A percentile compares a stretch with the other conserved stretches of the same genome.
Conservation (phyloP, 345 rosid genomes). For the Eucalyptus sp. region DNA sequence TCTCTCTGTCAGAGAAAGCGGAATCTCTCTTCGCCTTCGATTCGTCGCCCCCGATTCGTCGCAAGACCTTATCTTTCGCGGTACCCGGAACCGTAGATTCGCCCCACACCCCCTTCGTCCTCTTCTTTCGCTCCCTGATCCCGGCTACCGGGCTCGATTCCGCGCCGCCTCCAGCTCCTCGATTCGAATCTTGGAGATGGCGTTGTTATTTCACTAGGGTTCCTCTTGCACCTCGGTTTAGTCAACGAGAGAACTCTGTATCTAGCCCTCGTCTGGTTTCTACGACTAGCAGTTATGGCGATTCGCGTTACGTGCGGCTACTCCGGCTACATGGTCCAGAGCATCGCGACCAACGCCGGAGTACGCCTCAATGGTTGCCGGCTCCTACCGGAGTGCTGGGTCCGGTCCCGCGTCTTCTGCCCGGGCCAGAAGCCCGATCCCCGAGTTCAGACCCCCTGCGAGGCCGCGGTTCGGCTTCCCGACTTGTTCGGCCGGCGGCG, state of each 20-base stretch:
- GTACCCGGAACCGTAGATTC: background rate
- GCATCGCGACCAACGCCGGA: slow-evolving; percentile 38
- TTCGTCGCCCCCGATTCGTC: background rate
- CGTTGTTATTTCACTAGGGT: background rate
- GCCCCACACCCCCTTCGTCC: background rate
- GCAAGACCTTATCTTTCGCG: background rate
- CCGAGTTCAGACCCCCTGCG: slow-evolving; percentile 4
- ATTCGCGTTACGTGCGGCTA: slow-evolving; percentile 52
- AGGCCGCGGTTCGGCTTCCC: slow-evolving; percentile 1
- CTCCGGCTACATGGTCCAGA: slow-evolving; percentile 65
- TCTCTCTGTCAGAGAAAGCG: background rate
- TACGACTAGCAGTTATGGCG: slow-evolving; percentile 47
- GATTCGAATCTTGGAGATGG: background rate
- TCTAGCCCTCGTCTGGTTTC: slow-evolving; percentile 25
- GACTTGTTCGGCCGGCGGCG: slow-evolving; percentile 9
- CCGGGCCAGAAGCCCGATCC: slow-evolving; percentile 27
- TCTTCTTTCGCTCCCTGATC: background rate
- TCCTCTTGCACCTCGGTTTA: background rate
- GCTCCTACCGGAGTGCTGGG: slow-evolving; percentile 36
- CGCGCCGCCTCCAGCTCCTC: background rate
- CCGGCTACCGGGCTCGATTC: background rate
- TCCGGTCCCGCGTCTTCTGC: slow-evolving; percentile 37
- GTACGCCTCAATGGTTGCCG: slow-evolving; percentile 37
- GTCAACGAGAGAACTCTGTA: slow-evolving; percentile 9
- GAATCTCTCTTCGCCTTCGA: background rate